Evolutionary conservation across 2,329 filamentous ascomycete species (phyloP), one percentile per base, ranked within the genome.

Genomic region (Alternaria solani): DNA sequence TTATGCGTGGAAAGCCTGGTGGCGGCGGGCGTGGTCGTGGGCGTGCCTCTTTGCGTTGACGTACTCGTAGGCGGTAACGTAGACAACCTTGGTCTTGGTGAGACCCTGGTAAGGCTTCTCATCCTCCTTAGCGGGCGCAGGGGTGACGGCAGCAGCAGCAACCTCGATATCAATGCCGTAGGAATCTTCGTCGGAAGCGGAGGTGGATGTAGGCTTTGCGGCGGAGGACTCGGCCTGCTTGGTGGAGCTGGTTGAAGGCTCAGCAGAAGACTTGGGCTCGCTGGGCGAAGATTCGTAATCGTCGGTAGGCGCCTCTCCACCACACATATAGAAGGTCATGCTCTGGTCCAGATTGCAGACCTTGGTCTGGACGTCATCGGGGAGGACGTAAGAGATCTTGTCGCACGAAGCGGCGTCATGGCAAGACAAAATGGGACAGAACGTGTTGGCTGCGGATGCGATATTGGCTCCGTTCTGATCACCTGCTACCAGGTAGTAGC

Each of bases 301-400:
- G 11, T 55, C 66, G 8, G 52, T 62, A 7, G 75, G 74, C 11
- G 73, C 67, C 6, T 75, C 57, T 23, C 68, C 62, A 53, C 70
- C 75, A 55, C 75, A 78, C 66, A 78, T 68, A 70, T 78, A 78
- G 61, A 77, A 74, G 44, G 69, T 64, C 49, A 75, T 60, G 68
- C 65, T 71, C 53, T 68, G 62, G 14, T 66, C 49, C n/a, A 57
- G 41, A 44, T 66, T 39, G 68, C 77, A 79, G 23, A 63, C 69
- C 68, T 73, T 74, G 51, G 77, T 78, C 62, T 73, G 71, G 16
- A 62, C 61, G 55, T 78, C 75, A 28, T 78, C 67, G 26, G 68
- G 67, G 25, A 69, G 61, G 54, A 77, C 68, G 64, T 78, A 78
- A 12, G 75, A 72, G 36, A 72, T 65, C 46, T 65, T 71, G 51